Percentiles rank a stretch among this genome's conserved stretches.
phyloP scores from a whole-genome alignment of 179 eudicot species.

The Silene coronaria region DNA sequence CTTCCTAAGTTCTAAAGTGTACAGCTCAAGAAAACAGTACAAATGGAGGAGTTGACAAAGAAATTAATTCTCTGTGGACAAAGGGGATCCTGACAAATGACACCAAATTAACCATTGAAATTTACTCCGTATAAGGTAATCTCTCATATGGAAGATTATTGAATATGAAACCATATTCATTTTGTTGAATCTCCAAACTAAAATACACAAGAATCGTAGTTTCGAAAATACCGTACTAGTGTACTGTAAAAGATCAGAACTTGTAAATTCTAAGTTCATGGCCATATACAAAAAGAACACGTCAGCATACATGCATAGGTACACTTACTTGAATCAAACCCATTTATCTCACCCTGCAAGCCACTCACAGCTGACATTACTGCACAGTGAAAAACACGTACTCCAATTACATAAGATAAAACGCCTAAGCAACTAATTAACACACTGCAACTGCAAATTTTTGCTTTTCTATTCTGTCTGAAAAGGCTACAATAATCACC shows the following conservation, averaged over 20 bases:
- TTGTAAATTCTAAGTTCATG: not conserved
- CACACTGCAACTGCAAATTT: not conserved
- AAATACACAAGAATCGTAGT: too few relatives aligned
- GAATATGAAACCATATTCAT: too few relatives aligned
- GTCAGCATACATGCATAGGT: not conserved
- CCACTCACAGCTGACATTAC: slow-evolving; percentile 99
- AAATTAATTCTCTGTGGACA: too few relatives aligned
- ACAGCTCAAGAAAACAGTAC: too few relatives aligned
- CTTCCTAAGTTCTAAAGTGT: not conserved
- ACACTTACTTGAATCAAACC: slow-evolving; percentile 71
- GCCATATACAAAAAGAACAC: not conserved
- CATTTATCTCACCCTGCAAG: slow-evolving; percentile 67
- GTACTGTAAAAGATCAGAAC: not conserved
- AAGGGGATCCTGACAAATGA: too few relatives aligned
- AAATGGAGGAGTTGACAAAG: too few relatives aligned
- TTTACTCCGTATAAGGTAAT: too few relatives aligned
- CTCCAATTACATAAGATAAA: not conserved
- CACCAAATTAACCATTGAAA: too few relatives aligned
- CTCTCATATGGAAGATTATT: too few relatives aligned
- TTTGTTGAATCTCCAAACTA: too few relatives aligned
- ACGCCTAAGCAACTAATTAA: not conserved
- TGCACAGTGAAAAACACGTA: slow-evolving; percentile 34
- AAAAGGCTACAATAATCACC: not conserved
- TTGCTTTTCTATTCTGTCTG: not conserved
- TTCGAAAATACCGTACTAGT: too few relatives aligned